Base-by-base conservation (phyloP, 2,329 filamentous ascomycete species). In the Celoporthe dispersa region DNA sequence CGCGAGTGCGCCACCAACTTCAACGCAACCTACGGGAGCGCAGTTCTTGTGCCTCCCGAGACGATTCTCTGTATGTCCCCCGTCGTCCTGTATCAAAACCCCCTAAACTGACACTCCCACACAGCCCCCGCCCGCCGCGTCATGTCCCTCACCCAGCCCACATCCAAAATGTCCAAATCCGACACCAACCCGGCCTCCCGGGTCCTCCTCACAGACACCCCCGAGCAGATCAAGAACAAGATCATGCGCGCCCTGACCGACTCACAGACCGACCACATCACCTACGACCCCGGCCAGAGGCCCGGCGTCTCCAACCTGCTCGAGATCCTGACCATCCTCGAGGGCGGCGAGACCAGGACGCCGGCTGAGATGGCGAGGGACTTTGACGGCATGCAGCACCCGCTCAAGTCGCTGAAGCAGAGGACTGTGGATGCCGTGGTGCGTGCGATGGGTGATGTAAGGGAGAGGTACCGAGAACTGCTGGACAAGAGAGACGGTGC, bases 101-200 rank as follows among this genome's bases (percentile, higher is more conserved):
- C n/a, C 12, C 22, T 11, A 25, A 39, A 31, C 62, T 57, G n/a
- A 28, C 31, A 53, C 39, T 37, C 53, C 39, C 12, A 8, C 25
- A 22, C 16, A 93, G 91, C 91, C n/a, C 90, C 92, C 5, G 88
- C 92, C 2, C 93, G 92, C 75, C 90, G 95, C 72, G 87, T 99
- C 72, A 98, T 98, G 94, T 97, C 94, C 25, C 87, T 99, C 31
- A 89, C 88, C 66, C 84, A 93, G 14, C 95, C 96, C 0, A 82
- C 80, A 0, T 84, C 88, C 66, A 99, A 99, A 79, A 99, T 99
- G 96, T 97, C 94, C 68, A 99, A 99, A 81, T 97, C 94, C 0
- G 87, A 94, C 75, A 77, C 85, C 0, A 88, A 92, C 74, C 84
- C 87, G 2, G 87, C 87, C 64, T 97, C 94, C 9, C 88, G 94